Evolutionary conservation across 495 filamentous ascomycete genomes (phyloP).

Genomic region (Clohesyomyces aquaticus): DNA sequence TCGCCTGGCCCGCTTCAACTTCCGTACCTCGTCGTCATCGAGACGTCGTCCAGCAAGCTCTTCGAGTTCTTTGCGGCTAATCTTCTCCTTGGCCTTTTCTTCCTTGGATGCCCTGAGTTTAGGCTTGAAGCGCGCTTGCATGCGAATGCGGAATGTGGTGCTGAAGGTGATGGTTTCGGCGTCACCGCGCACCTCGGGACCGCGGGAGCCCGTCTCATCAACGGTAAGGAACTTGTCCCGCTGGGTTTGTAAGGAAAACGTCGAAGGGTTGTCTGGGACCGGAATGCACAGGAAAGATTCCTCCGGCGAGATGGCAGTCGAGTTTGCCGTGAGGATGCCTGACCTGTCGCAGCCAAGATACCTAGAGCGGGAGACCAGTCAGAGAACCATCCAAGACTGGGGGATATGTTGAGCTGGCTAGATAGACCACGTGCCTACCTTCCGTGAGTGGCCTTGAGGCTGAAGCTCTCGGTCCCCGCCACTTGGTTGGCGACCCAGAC

Average conservation of each 20-base stretch:
- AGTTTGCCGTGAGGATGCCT: conserved; percentile 74
- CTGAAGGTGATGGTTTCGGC: conserved; percentile 69
- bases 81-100: conserved; percentile 78
- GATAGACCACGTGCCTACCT: conserved; percentile 47
- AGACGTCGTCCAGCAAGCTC: conserved; percentile 73
- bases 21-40: conserved; percentile 83
- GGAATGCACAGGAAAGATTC: conserved; percentile 68
- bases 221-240: conserved; percentile 47
- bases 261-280: conserved; percentile 38
- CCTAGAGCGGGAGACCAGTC: too few relatives aligned
- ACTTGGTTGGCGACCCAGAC: conserved; percentile 91
- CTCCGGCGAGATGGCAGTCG: conserved; percentile 77
- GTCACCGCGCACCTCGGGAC: conserved; percentile 67
- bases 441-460: conserved; percentile 87
- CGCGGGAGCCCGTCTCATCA: conserved; percentile 40
- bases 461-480: conserved; percentile 76
- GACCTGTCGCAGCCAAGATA: conserved; percentile 83
- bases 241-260: conserved; percentile 44
- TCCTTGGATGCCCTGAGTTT: conserved; percentile 74
- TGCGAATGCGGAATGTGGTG: conserved; percentile 80
- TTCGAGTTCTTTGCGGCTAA: conserved; percentile 87
- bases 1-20: conserved; percentile 76
- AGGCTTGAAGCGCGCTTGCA: conserved; percentile 95
- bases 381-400: too few relatives aligned
- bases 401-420: too few relatives aligned